Percentiles rank a stretch among this genome's conserved stretches.
Conservation (phyloP, 176 grass and related monocot species). For the Aegilops umbellulata region DNA sequence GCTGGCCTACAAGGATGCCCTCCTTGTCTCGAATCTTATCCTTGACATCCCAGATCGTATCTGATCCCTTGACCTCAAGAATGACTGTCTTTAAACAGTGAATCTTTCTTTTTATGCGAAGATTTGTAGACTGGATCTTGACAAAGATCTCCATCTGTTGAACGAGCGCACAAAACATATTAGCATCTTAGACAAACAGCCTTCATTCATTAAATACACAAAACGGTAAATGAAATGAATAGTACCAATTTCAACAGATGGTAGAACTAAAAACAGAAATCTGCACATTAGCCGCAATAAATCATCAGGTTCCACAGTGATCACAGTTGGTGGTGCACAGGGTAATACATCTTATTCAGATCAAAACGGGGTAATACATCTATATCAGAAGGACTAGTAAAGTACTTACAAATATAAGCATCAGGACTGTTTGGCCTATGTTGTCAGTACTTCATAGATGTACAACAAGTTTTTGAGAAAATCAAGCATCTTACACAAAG, state of each 20-base stretch:
- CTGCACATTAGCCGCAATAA: neutral
- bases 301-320: neutral
- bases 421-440: no score
- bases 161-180: neutral
- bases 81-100: neutral
- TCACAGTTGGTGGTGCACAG: neutral
- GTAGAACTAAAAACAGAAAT: neutral
- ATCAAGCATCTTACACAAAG: no score
- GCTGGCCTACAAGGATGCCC: neutral
- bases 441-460: no score
- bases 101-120: neutral
- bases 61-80: neutral
- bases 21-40: neutral
- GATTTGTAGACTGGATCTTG: neutral
- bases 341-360: no score
- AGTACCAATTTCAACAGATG: neutral
- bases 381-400: no score
- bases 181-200: neutral
- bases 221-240: neutral
- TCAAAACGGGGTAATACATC: no score
- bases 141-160: neutral
- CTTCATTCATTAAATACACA: neutral
- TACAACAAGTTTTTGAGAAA: no score
- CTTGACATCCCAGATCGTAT: neutral
- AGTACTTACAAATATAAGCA: no score